Evolutionary conservation across 768 basidiomycete species (phyloP), one percentile per base, ranked within the genome.

Genomic region (Pseudohyphozyma bogoriensis): DNA sequence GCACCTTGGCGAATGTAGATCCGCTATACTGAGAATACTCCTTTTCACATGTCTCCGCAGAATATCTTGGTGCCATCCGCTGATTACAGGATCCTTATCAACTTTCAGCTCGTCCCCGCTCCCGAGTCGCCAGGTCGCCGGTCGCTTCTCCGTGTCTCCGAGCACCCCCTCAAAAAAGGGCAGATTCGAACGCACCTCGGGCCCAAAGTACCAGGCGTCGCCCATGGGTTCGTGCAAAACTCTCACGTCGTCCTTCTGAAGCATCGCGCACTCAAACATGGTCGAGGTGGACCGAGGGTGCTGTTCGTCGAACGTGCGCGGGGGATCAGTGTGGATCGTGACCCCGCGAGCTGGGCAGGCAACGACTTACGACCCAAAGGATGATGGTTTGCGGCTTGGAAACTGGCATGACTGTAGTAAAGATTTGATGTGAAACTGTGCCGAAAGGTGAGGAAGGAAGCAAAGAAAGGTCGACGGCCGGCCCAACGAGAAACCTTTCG

Each of bases 181-280:
- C 8, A n/a, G 11, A 18, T 42, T 18, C 40, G 20, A 18, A 15
- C 40, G 40, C 20, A 42, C 40, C 15, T 51, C 50, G 22, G n/a
- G 11, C 3, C 50, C 50, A 35, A 61, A 71, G 58, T 71, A 71
- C 52, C 53, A 69, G 9, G 66, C 55, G 35, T 65, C 64, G 6
- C 66, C 66, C 37, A 56, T 59, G 16, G 46, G 51, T 35, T 51
- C 39, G 26, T 42, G 37, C 31, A 58, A 29, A 16, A 44, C 32
- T n/a, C 59, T 46, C 51, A 67, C 63, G 40, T 59, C 40, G 5
- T 54, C 51, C 9, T 44, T 45, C 8, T 54, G 46, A 9, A 71
- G 51, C 36, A 70, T 36, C 33, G 60, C 60, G 32, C 62, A 61
- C 45, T 70, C 70, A 55, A 71, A 70, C 69, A 69, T 69, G 46